A percentile compares a stretch with the other conserved stretches of the same genome.
phyloP scores from a whole-genome alignment of 1,139 yeast genomes.

The Suhomyces bribrorum region DNA sequence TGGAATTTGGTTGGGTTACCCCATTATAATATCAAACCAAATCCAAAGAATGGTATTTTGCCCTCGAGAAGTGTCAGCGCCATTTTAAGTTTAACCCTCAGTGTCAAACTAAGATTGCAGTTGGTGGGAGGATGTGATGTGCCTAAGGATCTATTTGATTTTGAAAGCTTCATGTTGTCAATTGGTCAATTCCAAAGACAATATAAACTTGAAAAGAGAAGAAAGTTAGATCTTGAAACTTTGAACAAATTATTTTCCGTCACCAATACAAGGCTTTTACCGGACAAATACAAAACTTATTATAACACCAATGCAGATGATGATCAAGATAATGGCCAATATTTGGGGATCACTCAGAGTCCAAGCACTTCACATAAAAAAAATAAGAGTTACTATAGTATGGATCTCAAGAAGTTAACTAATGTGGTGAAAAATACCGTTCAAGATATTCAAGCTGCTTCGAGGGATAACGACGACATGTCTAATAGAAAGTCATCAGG shows the following conservation, averaged over 20 bases:
- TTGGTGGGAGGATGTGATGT: slow-evolving; percentile 74
- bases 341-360: slow-evolving; percentile 3
- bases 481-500: slow-evolving; percentile 25
- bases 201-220: slow-evolving; percentile 55
- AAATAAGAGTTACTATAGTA: slow-evolving; percentile 37
- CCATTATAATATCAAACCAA: slow-evolving; percentile 53
- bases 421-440: slow-evolving; percentile 73
- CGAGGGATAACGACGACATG: slow-evolving; percentile 30
- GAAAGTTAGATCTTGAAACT: slow-evolving; percentile 65
- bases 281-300: slow-evolving; percentile 24
- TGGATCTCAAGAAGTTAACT: slow-evolving; percentile 61
- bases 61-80: slow-evolving; percentile 69
- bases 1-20: slow-evolving; percentile 76
- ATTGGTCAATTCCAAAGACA: slow-evolving; percentile 74
- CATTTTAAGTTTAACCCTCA: slow-evolving; percentile 35
- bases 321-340: slow-evolving; percentile 3
- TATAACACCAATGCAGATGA: slow-evolving; percentile 5
- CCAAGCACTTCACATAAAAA: slow-evolving; percentile 16
- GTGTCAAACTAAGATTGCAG: slow-evolving; percentile 63
- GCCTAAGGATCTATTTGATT: slow-evolving; percentile 87
- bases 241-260: slow-evolving; percentile 58
- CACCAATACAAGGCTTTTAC: slow-evolving; percentile 51
- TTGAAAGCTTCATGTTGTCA: slow-evolving; percentile 60
- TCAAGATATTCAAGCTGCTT: slow-evolving; percentile 52
- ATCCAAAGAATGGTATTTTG: slow-evolving; percentile 50